Conservation (phyloP, 345 rosid genomes). For the Trapa incisa region DNA sequence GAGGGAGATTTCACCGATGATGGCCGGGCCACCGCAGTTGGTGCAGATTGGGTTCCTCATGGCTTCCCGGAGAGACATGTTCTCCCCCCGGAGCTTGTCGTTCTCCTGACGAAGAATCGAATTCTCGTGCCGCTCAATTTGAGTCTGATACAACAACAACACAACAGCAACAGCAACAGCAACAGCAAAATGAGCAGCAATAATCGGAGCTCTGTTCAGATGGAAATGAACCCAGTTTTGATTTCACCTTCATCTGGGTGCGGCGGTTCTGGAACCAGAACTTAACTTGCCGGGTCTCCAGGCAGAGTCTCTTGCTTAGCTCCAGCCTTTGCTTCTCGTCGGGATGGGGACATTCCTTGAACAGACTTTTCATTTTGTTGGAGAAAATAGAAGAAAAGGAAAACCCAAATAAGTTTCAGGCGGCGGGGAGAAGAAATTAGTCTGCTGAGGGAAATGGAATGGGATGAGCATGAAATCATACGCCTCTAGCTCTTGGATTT, state of each 20-base stretch:
- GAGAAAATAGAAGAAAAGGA: not conserved
- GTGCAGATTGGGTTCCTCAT: constrained; percentile 84
- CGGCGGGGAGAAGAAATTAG: not conserved
- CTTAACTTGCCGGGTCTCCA: constrained; percentile 90
- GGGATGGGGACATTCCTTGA: constrained; percentile 94
- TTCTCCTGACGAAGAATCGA: constrained; percentile 67
- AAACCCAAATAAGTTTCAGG: not conserved
- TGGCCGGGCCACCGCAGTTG: constrained; percentile 85
- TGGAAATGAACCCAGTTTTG: not conserved
- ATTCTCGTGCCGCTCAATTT: constrained; percentile 84
- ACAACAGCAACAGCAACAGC: not conserved
- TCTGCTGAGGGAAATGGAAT: not conserved
- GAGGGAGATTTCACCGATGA: constrained; percentile 61
- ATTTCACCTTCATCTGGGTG: constrained; percentile 86
- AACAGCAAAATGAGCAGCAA: not conserved
- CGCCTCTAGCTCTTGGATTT: constrained; percentile 99
- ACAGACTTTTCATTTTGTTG: constrained; percentile 26
- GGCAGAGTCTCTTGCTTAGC: constrained; percentile 61
- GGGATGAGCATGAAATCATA: constrained; percentile 19
- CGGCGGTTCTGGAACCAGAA: constrained; percentile 97
- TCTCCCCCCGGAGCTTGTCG: constrained; percentile 79
- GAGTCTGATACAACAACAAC: not conserved
- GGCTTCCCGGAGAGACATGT: constrained; percentile 80
- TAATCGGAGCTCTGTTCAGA: not conserved
- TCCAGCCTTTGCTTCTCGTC: constrained; percentile 88